Evolutionary conservation across 169 alveolate species (phyloP).

Genomic region (Plasmodium gaboni): DNA sequence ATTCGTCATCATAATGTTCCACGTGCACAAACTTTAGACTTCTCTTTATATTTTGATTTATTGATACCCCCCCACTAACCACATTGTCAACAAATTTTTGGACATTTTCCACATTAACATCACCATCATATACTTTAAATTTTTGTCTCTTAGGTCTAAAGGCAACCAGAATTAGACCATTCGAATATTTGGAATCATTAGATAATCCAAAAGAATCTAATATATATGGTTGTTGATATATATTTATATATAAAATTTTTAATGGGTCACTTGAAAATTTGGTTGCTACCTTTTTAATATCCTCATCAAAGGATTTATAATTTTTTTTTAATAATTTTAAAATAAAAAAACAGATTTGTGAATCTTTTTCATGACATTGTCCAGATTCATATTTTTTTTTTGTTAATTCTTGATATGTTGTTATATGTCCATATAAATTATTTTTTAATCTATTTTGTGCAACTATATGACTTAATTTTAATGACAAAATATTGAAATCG

Average conservation of each 20-base stretch:
- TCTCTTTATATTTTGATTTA: constrained; percentile 21
- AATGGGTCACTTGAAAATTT: constrained; percentile 83
- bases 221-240: constrained; percentile 60
- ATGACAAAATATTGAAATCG: constrained; percentile 54
- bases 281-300: constrained; percentile 79
- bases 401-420: constrained; percentile 80
- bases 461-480: constrained; percentile 64
- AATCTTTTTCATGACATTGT: constrained; percentile 82
- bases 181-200: constrained; percentile 23
- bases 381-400: constrained; percentile 78
- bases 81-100: constrained; percentile 60
- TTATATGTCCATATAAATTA: constrained; percentile 68
- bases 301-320: constrained; percentile 73
- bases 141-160: constrained; percentile 71
- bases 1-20: constrained; percentile 29
- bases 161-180: constrained; percentile 52
- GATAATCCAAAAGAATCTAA: constrained; percentile 63
- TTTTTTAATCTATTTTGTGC: constrained; percentile 69
- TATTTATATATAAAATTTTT: constrained; percentile 79
- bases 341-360: constrained; percentile 78
- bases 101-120: constrained; percentile 31
- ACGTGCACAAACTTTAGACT: constrained; percentile 21
- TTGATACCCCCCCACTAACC: constrained; percentile 65
- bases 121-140: constrained; percentile 48
- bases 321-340: constrained; percentile 37